phyloP scores from a whole-genome alignment of 768 basidiomycete species.

The Pholiota conissans region DNA sequence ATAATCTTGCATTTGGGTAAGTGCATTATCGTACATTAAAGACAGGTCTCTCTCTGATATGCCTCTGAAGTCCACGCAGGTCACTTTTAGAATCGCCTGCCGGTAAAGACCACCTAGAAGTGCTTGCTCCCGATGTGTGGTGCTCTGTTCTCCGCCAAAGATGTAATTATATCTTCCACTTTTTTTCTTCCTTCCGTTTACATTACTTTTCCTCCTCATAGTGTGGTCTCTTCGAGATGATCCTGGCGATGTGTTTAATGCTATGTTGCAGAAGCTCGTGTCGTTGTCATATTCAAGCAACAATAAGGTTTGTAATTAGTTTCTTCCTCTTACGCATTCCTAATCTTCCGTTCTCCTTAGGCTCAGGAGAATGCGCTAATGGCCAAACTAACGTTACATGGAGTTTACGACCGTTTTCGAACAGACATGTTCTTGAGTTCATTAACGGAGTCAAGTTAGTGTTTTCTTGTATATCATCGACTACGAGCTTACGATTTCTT shows the following conservation, averaged over 20 bases:
- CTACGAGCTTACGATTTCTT: slow-evolving; percentile 4
- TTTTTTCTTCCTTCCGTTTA: not conserved
- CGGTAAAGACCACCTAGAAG: slow-evolving; percentile 35
- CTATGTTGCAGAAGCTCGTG: slow-evolving; percentile 57
- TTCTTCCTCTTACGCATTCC: no score
- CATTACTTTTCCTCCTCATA: slow-evolving; percentile 21
- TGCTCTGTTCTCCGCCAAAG: slow-evolving; percentile 65
- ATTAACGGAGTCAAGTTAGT: slow-evolving; percentile 80
- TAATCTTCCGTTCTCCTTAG: no score
- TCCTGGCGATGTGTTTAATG: slow-evolving; percentile 48
- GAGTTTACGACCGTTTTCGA: slow-evolving; percentile 76
- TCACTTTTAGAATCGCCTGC: slow-evolving; percentile 39
- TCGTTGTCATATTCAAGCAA: slow-evolving; percentile 55
- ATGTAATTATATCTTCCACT: slow-evolving; percentile 44
- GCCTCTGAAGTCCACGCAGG: slow-evolving; percentile 37
- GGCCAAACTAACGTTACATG: slow-evolving; percentile 76
- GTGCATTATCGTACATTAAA: slow-evolving; percentile 12
- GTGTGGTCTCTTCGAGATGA: slow-evolving; percentile 71
- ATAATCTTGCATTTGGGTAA: slow-evolving; percentile 46
- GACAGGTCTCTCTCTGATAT: slow-evolving; percentile 1
- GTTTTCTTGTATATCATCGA: not conserved
- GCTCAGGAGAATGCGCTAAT: slow-evolving; percentile 75
- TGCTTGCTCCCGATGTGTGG: slow-evolving; percentile 59
- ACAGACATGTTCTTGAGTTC: slow-evolving; percentile 90
- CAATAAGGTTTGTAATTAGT: slow-evolving; percentile 61